Conservation (phyloP, 2,329 filamentous ascomycete species). For the Lachnum nothofagi region DNA sequence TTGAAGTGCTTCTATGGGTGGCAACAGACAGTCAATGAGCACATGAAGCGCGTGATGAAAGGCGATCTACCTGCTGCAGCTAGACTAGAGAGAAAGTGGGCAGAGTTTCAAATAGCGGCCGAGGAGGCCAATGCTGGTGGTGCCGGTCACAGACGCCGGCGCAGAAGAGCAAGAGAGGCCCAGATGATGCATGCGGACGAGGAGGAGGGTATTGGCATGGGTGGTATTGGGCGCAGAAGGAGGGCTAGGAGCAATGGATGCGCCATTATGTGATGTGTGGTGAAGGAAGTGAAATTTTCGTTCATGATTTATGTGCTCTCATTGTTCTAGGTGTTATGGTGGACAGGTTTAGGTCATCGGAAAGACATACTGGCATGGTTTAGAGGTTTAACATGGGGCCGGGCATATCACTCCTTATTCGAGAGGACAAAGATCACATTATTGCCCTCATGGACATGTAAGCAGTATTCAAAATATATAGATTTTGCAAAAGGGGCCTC, state of each 20-base stretch:
- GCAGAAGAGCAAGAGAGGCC: slow-evolving; percentile 75
- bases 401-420: background rate
- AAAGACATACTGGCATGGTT: background rate
- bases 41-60: slow-evolving; percentile 76
- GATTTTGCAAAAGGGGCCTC: background rate
- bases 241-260: slow-evolving; percentile 62
- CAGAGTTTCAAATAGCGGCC: slow-evolving; percentile 85
- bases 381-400: background rate
- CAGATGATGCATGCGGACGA: slow-evolving; percentile 76
- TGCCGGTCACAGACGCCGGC: slow-evolving; percentile 60
- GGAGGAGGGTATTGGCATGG: slow-evolving; percentile 58
- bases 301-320: background rate
- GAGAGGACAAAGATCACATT: background rate
- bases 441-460: background rate
- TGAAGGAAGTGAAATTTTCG: background rate
- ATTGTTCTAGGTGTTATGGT: background rate
- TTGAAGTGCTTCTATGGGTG: slow-evolving; percentile 94
- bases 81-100: slow-evolving; percentile 85
- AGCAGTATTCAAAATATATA: background rate
- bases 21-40: slow-evolving; percentile 91
- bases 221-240: slow-evolving; percentile 43
- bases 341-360: background rate
- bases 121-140: slow-evolving; percentile 74
- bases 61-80: slow-evolving; percentile 71
- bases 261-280: slow-evolving; percentile 53